phyloP scores from a whole-genome alignment of 305 asterid species.

The Striga hermonthica region DNA sequence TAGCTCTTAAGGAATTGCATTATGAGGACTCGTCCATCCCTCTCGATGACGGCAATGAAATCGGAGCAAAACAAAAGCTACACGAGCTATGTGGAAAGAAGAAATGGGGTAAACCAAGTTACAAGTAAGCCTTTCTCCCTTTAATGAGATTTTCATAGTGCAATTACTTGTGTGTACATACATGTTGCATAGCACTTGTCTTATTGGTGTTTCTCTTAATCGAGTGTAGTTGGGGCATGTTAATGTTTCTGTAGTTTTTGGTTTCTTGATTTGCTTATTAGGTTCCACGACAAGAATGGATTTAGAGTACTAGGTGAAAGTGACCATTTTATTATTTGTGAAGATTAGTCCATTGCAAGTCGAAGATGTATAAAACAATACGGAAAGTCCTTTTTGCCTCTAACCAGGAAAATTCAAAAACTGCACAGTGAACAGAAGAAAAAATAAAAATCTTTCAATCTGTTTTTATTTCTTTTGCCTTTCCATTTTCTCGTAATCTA shows the following conservation, averaged over 20 bases:
- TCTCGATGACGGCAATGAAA: conserved; percentile 42
- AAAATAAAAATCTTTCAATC: too few relatives aligned
- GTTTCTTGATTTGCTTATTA: background rate
- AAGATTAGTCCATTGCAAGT: too few relatives aligned
- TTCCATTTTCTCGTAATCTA: background rate
- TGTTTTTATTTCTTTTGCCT: too few relatives aligned
- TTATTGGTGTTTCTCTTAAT: background rate
- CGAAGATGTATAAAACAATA: too few relatives aligned
- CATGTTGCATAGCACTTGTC: background rate
- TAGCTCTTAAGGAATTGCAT: conserved; percentile 41
- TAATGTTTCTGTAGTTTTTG: background rate
- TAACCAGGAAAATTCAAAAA: too few relatives aligned
- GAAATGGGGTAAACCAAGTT: conserved; percentile 70
- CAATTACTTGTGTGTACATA: background rate
- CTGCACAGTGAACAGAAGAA: too few relatives aligned
- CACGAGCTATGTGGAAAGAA: conserved; percentile 66
- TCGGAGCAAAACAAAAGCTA: conserved; percentile 69
- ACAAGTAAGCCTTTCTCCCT: conserved; percentile 47
- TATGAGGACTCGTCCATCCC: conserved; percentile 19
- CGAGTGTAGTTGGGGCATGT: too few relatives aligned
- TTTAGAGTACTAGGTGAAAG: conserved; percentile 1
- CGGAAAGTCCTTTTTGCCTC: too few relatives aligned
- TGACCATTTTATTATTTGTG: background rate
- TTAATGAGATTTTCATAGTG: conserved; percentile 10
- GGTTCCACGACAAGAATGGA: background rate